phyloP scores from a whole-genome alignment of 2,329 filamentous ascomycete species.

The Aspergillus sclerotialis region DNA sequence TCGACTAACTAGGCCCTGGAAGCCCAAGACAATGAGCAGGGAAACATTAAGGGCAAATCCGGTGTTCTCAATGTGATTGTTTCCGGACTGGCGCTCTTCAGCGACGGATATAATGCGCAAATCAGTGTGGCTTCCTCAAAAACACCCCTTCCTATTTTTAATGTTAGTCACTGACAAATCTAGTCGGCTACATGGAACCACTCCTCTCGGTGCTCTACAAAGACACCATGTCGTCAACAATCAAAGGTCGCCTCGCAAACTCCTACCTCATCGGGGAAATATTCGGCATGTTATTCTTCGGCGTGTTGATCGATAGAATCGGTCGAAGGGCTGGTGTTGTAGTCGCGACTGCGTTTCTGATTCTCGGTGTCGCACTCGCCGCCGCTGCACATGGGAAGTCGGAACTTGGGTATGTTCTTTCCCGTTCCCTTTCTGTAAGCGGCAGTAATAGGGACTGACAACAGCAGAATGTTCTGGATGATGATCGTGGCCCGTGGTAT shows the following conservation, averaged over 20 bases:
- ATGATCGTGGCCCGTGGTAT: constrained; percentile 31
- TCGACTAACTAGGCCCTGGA: constrained; percentile 3
- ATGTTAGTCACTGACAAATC: too few relatives aligned
- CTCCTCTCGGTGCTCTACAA: constrained; percentile 29
- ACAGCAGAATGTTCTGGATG: constrained; percentile 43
- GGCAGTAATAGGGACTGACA: not conserved
- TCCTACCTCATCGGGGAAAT: constrained; percentile 51
- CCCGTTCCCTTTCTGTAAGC: too few relatives aligned
- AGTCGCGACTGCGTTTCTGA: constrained; percentile 41
- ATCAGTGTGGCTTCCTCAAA: constrained; percentile 20
- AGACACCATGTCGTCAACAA: constrained; percentile 25
- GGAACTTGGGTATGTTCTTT: constrained; percentile 24
- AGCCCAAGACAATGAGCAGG: constrained; percentile 2
- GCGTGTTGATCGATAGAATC: constrained; percentile 43
- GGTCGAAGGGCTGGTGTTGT: constrained; percentile 46
- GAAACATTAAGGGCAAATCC: constrained; percentile 8
- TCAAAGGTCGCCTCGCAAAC: constrained; percentile 49
- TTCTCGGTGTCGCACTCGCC: constrained; percentile 42
- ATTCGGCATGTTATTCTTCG: constrained; percentile 50
- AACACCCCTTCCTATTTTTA: too few relatives aligned
- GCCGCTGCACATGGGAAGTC: constrained; percentile 39
- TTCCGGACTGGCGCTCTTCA: constrained; percentile 31
- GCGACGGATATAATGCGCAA: constrained; percentile 34
- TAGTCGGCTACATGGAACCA: constrained; percentile 30
- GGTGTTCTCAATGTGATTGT: constrained; percentile 29